A percentile compares a stretch with the other conserved stretches of the same genome.
Conservation (phyloP, 306 rosid genomes). For the Boehmeria nivea region DNA sequence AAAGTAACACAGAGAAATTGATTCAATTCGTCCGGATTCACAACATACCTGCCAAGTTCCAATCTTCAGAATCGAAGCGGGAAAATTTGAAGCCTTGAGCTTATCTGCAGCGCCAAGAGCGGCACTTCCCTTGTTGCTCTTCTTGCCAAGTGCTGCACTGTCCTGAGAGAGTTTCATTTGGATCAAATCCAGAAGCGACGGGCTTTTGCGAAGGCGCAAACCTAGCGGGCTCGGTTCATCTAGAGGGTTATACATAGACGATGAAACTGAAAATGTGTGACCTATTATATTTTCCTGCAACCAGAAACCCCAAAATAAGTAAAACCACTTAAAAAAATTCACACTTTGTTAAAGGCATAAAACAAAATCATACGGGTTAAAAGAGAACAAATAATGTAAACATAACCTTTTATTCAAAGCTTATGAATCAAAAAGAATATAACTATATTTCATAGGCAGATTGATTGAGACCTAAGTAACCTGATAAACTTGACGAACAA, state of each 20-base stretch:
- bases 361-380: too few relatives aligned
- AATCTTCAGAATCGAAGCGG: conserved; percentile 56
- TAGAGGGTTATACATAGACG: conserved; percentile 40
- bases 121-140: conserved; percentile 32
- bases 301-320: too few relatives aligned
- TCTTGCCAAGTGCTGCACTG: conserved; percentile 28
- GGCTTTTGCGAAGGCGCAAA: conserved; percentile 71
- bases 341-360: too few relatives aligned
- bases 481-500: neutral
- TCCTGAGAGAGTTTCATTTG: conserved; percentile 71
- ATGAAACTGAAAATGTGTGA: conserved; percentile 17
- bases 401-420: too few relatives aligned
- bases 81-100: conserved; percentile 77
- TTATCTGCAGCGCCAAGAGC: conserved; percentile 34
- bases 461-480: neutral
- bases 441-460: neutral
- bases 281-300: conserved; percentile 27
- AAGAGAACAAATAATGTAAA: too few relatives aligned
- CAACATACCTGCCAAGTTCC: conserved; percentile 89
- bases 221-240: conserved; percentile 90
- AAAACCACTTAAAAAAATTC: too few relatives aligned
- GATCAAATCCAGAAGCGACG: conserved; percentile 78
- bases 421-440: too few relatives aligned
- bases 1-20: neutral
- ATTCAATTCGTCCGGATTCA: too few relatives aligned